Base-by-base conservation (phyloP, 2,329 filamentous ascomycete genomes). In the Elsinoe australis region DNA sequence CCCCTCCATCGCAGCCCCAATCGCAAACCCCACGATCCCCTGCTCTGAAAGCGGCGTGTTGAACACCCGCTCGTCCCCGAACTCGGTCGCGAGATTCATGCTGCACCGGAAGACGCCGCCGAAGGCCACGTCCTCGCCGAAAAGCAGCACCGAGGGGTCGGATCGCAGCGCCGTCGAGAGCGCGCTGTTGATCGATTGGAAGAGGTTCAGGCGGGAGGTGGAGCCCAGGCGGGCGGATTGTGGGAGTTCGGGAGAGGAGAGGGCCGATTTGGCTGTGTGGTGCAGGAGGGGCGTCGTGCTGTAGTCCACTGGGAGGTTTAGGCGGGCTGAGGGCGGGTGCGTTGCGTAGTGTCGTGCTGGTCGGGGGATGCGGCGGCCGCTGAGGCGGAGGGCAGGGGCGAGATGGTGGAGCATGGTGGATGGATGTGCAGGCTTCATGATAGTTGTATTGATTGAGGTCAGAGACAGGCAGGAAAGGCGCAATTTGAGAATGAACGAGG, bases 81-180 rank as follows among this genome's bases (percentile, higher is more conserved):
- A 94, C 49, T 87, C 87, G 53, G 88, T 85, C 24, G 87, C 81
- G 12, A 98, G 75, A 58, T 89, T 87, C 80, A 92, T 90, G 24
- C 87, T 90, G 67, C 88, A 95, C 49, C 92, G 79, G 62, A 98
- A 98, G 12, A 98, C 92, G 47, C 92, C 92, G 33, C 92, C 92
- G 58, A 98, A 98, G 10, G 92, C 87, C 5, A 98, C 88, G 62
- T 98, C 92, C 67, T 98, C 92, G 33, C 92, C 92, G 59, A 98
- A 98, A 7, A 98, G 75, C 49, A 96, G 71, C 17, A 95, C 87
- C 14, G 83, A 81, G 54, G 94, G 87, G 58, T 95, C 89, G 28
- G 83, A 79, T 12, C 83, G 79, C 21, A 98, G 75, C 18, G 90
- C 87, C 51, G 83, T 85, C 17, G 85, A 79, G 17, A 98, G 74